These are phyloP conservation scores for Coniochaeta sp. DNA, from an alignment of 2,329 filamentous ascomycete genomes.

Conservation along the genomic window DNA sequence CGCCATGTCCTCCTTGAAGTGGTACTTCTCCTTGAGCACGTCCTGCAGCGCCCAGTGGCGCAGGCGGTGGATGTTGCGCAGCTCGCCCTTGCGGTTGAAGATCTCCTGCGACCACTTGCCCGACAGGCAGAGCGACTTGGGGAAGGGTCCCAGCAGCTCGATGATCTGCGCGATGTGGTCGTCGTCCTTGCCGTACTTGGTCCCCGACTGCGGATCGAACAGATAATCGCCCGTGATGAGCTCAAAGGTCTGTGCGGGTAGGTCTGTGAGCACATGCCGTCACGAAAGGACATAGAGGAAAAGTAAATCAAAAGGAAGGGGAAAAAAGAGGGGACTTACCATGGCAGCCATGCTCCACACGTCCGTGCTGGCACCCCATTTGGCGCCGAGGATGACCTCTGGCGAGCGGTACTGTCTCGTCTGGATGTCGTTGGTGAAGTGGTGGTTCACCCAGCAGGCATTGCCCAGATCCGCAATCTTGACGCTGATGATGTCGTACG, in stretches of 20 bases:
- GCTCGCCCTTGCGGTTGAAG: conserved; percentile 94
- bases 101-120: conserved; percentile 99
- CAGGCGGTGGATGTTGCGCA: conserved; percentile 93
- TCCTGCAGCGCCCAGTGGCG: conserved; percentile 94
- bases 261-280: not conserved
- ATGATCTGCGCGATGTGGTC: conserved; percentile 99
- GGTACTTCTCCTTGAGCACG: conserved; percentile 92
- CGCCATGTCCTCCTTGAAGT: conserved; percentile 78
- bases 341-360: conserved; percentile 99
- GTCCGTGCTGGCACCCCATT: conserved; percentile 99
- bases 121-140: conserved; percentile 81
- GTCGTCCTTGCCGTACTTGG: conserved; percentile 98
- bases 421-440: conserved; percentile 99
- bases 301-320: no score
- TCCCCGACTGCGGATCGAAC: conserved; percentile 96
- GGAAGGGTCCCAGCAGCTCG: conserved; percentile 88
- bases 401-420: conserved; percentile 95
- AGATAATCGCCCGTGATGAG: conserved; percentile 97
- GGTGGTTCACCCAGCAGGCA: conserved; percentile 96
- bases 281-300: not conserved
- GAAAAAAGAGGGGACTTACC: no score
- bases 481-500: conserved; percentile 79
- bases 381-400: conserved; percentile 91
- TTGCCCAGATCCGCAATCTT: conserved; percentile 99
- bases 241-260: conserved; percentile 69